Evolutionary conservation across 352 stramenopile species (phyloP), one percentile per base, ranked within the genome.

Genomic region (Phytopythium mirpurense): DNA sequence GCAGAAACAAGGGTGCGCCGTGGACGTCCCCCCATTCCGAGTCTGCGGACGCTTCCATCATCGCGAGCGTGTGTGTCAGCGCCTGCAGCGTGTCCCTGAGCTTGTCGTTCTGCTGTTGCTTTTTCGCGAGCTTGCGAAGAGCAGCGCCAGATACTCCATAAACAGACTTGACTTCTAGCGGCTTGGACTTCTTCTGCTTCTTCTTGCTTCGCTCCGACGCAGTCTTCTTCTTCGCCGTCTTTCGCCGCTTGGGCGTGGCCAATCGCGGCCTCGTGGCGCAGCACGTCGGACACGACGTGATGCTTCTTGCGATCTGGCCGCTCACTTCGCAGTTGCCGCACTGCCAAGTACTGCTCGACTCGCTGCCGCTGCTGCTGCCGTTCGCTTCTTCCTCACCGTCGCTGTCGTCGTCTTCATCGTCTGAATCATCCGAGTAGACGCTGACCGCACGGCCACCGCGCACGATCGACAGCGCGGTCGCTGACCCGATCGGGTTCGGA

Each of bases 31-130:
- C 74, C 78, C 79, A 90, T 45, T 87, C 80, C 18, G 74, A 76
- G 41, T 92, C 83, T 0, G 75, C 63, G 8, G 83, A 94, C 21
- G 83, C 83, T 54, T 94, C 83, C 70, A 88, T 85, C 81, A 94
- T 92, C 2, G 83, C 83, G 29, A 94, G 36, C 18, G 82, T 90
- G 56, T 94, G 83, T 12, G 83, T 94, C 52, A 94, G 58, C 12
- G 79, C 74, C 59, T 92, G 83, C 51, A 94, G 55, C 23, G 70
- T 86, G 49, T 88, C 79, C 5, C 75, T 57, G 16, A 94, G 65
- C 12, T 60, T 55, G 51, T 56, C 62, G 24, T 77, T 85, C 41
- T 53, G 70, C 23, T 56, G 69, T 1, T 76, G 76, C 38, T 87
- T 74, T 9, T 56, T 47, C 23, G 74, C 41, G 19, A 91, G 54